These are phyloP conservation scores for Didymellaceae sp. DNA, from an alignment of 2,329 filamentous ascomycete species.

Conservation along the genomic window DNA sequence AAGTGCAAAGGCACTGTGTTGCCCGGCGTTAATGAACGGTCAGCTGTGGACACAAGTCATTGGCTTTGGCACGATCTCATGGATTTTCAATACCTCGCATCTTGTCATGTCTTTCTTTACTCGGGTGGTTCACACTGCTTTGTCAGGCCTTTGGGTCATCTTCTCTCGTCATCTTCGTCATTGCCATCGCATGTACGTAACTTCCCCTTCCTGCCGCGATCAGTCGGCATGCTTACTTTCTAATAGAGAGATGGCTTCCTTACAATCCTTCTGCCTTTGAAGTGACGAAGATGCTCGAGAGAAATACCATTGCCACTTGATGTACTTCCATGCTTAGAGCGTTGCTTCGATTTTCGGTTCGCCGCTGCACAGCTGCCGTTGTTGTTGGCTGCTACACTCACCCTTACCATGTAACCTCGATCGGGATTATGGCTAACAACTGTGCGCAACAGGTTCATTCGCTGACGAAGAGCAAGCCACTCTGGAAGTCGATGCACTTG, in stretches of 20 bases:
- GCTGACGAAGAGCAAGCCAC: conserved; percentile 66
- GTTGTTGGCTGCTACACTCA: conserved; percentile 11
- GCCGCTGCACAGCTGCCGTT: conserved; percentile 23
- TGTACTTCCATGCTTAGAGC: conserved; percentile 39
- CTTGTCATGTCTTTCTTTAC: conserved; percentile 34
- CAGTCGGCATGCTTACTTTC: conserved; percentile 50
- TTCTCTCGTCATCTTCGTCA: conserved; percentile 55
- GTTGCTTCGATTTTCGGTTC: conserved; percentile 11
- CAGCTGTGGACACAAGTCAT: conserved; percentile 33
- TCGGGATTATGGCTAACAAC: conserved; percentile 50
- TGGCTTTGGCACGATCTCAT: conserved; percentile 43
- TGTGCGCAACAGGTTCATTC: conserved; percentile 63
- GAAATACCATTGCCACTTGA: conserved; percentile 33
- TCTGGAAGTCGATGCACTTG: conserved; percentile 71
- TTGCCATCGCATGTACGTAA: conserved; percentile 55
- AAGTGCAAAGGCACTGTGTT: conserved; percentile 40
- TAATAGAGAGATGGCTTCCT: conserved; percentile 51
- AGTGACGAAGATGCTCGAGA: conserved; percentile 52
- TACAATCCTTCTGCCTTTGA: conserved; percentile 38
- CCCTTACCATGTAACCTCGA: background rate
- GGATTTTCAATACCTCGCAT: conserved; percentile 42
- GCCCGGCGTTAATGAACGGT: conserved; percentile 49
- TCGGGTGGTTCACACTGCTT: conserved; percentile 45
- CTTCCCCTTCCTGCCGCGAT: conserved; percentile 49
- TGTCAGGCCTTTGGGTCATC: conserved; percentile 43